phyloP scores from a whole-genome alignment of 2,329 filamentous ascomycete genomes.

The Fusarium virguliforme region DNA sequence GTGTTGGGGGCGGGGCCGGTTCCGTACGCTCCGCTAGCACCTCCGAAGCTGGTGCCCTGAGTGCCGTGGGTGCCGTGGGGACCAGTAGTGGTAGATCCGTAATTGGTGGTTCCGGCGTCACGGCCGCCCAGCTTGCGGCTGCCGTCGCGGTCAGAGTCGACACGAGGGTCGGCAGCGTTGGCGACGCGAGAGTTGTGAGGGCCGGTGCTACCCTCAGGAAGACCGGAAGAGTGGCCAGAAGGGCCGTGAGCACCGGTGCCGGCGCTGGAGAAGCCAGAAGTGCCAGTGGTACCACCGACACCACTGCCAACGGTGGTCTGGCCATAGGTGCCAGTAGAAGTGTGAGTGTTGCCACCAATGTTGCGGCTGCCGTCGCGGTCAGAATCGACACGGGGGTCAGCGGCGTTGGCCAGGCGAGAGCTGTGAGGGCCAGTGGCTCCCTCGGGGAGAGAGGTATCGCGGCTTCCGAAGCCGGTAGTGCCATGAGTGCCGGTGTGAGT shows the following conservation, averaged over 20 bases:
- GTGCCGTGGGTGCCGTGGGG: slow-evolving; percentile 29
- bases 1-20: slow-evolving; percentile 53
- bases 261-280: slow-evolving; percentile 26
- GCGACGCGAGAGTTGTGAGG: slow-evolving; percentile 63
- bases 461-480: slow-evolving; percentile 3
- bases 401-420: slow-evolving; percentile 64
- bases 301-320: slow-evolving; percentile 18
- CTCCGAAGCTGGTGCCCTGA: slow-evolving; percentile 30
- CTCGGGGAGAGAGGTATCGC: slow-evolving; percentile 36
- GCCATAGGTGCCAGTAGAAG: slow-evolving; percentile 19
- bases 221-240: slow-evolving; percentile 28
- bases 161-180: slow-evolving; percentile 69
- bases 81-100: neutral
- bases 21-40: slow-evolving; percentile 53
- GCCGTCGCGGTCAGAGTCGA: slow-evolving; percentile 68
- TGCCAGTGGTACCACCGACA: slow-evolving; percentile 11
- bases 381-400: slow-evolving; percentile 69
- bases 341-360: slow-evolving; percentile 32
- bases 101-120: slow-evolving; percentile 15
- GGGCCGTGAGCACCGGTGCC: slow-evolving; percentile 30
- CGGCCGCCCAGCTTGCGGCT: slow-evolving; percentile 50
- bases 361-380: slow-evolving; percentile 61
- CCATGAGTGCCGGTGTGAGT: neutral
- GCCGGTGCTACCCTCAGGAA: slow-evolving; percentile 54
- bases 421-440: slow-evolving; percentile 61